phyloP scores from a whole-genome alignment of 2,329 filamentous ascomycete genomes.

The Colletotrichum lini region DNA sequence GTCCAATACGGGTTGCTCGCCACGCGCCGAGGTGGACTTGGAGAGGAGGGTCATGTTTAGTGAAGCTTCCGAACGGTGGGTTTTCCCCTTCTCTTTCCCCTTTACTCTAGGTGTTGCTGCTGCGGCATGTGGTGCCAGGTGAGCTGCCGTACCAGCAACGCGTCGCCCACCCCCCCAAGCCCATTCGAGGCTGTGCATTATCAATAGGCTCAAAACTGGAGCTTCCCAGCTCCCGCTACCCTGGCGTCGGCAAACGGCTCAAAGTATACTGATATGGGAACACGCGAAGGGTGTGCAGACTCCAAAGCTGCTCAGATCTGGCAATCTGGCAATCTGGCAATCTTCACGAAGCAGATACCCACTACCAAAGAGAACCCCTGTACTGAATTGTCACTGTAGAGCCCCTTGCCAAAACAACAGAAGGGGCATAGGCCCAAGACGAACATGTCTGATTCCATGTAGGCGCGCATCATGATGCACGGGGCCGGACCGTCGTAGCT shows the following conservation, averaged over 20 bases:
- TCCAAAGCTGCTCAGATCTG: background rate
- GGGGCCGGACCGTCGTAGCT: constrained; percentile 14
- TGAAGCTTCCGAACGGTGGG: background rate
- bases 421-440: background rate
- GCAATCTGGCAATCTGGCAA: background rate
- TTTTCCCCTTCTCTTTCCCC: no score
- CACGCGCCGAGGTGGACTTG: constrained; percentile 1
- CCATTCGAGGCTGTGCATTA: constrained; percentile 31
- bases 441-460: background rate
- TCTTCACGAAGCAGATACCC: background rate
- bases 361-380: no score
- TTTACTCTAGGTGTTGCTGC: background rate
- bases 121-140: constrained; percentile 29
- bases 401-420: no score
- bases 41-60: background rate
- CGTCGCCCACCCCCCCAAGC: constrained; percentile 9
- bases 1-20: constrained; percentile 19
- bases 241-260: background rate
- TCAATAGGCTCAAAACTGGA: constrained; percentile 36
- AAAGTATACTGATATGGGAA: background rate
- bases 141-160: constrained; percentile 7
- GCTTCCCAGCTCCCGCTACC: background rate
- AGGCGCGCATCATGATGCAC: background rate
- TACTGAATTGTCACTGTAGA: no score
- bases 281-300: background rate